These are phyloP conservation scores for Penicillium sp. DNA, from an alignment of 2,329 filamentous ascomycete genomes.

Conservation along the genomic window DNA sequence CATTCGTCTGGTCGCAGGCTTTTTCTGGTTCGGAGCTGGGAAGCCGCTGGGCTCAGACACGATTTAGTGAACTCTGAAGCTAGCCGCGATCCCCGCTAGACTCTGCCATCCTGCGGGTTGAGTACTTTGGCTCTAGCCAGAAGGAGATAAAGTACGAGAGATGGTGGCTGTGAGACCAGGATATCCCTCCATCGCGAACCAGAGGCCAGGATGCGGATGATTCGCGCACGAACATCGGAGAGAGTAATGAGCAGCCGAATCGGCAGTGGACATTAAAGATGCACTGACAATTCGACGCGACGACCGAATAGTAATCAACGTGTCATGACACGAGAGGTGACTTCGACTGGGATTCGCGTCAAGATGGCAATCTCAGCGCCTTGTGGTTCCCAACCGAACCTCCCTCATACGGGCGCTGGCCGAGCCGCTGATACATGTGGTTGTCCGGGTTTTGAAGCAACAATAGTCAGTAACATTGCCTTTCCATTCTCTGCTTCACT, in stretches of 20 bases:
- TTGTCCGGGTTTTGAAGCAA: background rate
- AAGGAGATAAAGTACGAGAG: conserved; percentile 9
- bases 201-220: background rate
- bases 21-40: conserved; percentile 1
- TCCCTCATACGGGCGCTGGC: conserved; percentile 14
- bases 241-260: conserved; percentile 28
- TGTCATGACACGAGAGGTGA: conserved; percentile 26
- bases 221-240: conserved; percentile 7
- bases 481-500: background rate
- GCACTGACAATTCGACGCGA: conserved; percentile 29
- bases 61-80: conserved; percentile 14
- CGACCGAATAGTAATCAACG: conserved; percentile 33
- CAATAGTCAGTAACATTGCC: background rate
- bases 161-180: background rate
- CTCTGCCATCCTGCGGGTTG: background rate
- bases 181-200: background rate
- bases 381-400: conserved; percentile 1
- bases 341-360: conserved; percentile 27
- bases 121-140: conserved; percentile 10
- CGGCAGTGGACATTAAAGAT: conserved; percentile 30
- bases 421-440: conserved; percentile 27
- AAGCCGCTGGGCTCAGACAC: conserved; percentile 4
- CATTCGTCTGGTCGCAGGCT: conserved; percentile 19
- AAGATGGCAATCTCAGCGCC: conserved; percentile 21
- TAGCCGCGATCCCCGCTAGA: conserved; percentile 1